phyloP scores from a whole-genome alignment of 2,329 filamentous ascomycete species.

The Cladobotryum mycophilum region DNA sequence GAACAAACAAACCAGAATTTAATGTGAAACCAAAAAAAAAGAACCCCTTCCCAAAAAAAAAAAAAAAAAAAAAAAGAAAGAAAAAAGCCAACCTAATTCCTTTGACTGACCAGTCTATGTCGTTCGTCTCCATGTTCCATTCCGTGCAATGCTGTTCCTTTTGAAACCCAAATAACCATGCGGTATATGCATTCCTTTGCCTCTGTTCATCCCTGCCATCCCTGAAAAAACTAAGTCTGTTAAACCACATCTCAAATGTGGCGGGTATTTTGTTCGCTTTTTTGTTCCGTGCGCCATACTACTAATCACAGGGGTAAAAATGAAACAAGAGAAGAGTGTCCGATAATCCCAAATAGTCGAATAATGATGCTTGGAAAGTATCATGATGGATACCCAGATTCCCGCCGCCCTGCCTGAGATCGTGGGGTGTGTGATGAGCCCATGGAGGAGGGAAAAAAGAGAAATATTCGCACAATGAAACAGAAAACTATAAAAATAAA shows the following conservation, averaged over 20 bases:
- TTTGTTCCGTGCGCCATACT: slow-evolving; percentile 25
- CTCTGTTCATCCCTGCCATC: slow-evolving; percentile 8
- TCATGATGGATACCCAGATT: not conserved
- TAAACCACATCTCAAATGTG: slow-evolving; percentile 16
- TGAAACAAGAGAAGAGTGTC: not conserved
- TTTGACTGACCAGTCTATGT: slow-evolving; percentile 10
- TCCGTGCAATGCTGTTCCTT: slow-evolving; percentile 11
- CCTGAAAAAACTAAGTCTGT: slow-evolving; percentile 2
- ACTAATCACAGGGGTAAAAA: slow-evolving; percentile 10
- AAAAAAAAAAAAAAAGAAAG: slow-evolving; percentile 2
- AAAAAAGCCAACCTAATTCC: slow-evolving; percentile 2
- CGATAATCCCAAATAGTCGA: not conserved
- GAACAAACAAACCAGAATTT: not conserved
- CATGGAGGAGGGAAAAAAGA: not conserved
- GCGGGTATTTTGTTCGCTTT: slow-evolving; percentile 27
- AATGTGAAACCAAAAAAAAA: slow-evolving; percentile 9
- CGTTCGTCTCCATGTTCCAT: slow-evolving; percentile 8
- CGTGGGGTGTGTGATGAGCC: not conserved
- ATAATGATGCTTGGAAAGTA: not conserved
- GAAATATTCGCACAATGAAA: not conserved
- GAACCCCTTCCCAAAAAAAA: slow-evolving; percentile 2
- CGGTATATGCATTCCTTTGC: slow-evolving; percentile 8
- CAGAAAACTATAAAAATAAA: not conserved
- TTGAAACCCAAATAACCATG: slow-evolving; percentile 5
- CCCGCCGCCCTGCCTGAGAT: not conserved